phyloP scores from a whole-genome alignment of 371 early-diverging fungal genomes.

The Mucor piriformis region DNA sequence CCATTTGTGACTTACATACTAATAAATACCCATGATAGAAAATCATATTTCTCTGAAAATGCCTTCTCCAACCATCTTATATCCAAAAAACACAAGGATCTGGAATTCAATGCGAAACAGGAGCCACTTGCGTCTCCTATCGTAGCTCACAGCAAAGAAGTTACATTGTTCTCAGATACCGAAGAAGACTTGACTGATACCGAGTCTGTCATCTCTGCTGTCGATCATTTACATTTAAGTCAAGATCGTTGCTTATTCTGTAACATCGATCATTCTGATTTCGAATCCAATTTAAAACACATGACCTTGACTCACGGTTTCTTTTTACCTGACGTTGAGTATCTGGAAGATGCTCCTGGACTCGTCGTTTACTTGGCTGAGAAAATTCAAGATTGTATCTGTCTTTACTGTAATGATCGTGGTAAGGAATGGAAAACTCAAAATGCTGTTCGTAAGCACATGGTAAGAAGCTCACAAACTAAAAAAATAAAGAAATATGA shows the following conservation, averaged over 20 bases:
- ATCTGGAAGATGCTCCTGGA: slow-evolving; percentile 83
- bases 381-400: slow-evolving; percentile 90
- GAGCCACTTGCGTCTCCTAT: slow-evolving; percentile 16
- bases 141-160: slow-evolving; percentile 7
- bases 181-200: slow-evolving; percentile 32
- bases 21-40: slow-evolving; percentile 36
- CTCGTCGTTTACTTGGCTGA: slow-evolving; percentile 89
- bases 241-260: slow-evolving; percentile 75
- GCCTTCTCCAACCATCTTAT: slow-evolving; percentile 84
- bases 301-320: slow-evolving; percentile 91
- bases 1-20: background rate
- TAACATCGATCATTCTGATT: slow-evolving; percentile 56
- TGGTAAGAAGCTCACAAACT: slow-evolving; percentile 69
- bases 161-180: slow-evolving; percentile 24
- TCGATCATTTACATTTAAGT: slow-evolving; percentile 3
- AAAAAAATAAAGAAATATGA: background rate
- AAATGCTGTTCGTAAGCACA: slow-evolving; percentile 92
- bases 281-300: slow-evolving; percentile 86
- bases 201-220: slow-evolving; percentile 24
- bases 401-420: slow-evolving; percentile 93
- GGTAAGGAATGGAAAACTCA: slow-evolving; percentile 82
- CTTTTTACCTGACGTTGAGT: slow-evolving; percentile 96
- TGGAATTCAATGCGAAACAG: slow-evolving; percentile 44
- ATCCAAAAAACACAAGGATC: slow-evolving; percentile 92
- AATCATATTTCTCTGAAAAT: slow-evolving; percentile 79